Percentiles rank a stretch among this genome's conserved stretches.
phyloP scores from a whole-genome alignment of 139 green algal genomes.

The Zygnema cylindricum region DNA sequence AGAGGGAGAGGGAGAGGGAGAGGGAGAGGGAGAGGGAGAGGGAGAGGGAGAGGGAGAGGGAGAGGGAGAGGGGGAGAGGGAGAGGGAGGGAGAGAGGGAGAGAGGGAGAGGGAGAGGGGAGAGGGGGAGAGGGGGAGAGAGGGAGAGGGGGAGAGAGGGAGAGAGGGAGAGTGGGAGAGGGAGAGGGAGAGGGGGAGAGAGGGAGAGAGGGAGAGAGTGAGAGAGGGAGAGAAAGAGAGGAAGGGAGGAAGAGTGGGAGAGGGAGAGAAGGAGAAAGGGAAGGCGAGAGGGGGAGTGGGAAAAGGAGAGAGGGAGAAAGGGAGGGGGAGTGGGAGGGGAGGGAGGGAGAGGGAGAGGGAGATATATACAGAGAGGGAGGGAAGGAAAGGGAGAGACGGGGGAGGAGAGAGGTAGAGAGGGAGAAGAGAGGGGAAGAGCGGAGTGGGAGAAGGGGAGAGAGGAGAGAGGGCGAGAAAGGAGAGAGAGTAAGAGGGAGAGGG shows the following conservation, averaged over 20 bases:
- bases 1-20: not conserved
- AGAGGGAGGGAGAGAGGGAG: too few relatives aligned
- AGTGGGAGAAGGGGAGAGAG: not conserved
- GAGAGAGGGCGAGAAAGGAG: too few relatives aligned
- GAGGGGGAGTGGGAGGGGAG: not conserved
- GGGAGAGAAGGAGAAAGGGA: not conserved
- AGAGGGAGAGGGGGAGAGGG: not conserved
- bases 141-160: too few relatives aligned
- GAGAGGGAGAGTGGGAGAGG: too few relatives aligned
- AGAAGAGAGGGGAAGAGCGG: not conserved
- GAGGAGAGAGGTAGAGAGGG: not conserved
- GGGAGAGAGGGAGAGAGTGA: too few relatives aligned
- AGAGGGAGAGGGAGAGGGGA: too few relatives aligned
- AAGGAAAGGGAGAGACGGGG: not conserved
- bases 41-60: not conserved
- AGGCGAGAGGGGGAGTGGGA: not conserved
- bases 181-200: too few relatives aligned
- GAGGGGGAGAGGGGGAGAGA: too few relatives aligned
- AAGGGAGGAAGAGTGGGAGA: too few relatives aligned
- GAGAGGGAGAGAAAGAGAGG: too few relatives aligned
- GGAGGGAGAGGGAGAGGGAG: too few relatives aligned
- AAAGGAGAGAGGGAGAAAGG: not conserved
- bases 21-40: not conserved
- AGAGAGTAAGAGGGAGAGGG: not conserved
- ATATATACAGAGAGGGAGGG: not conserved